Evolutionary conservation across 495 filamentous ascomycete genomes (phyloP).

Genomic region (Pseudotulostoma volvatum): DNA sequence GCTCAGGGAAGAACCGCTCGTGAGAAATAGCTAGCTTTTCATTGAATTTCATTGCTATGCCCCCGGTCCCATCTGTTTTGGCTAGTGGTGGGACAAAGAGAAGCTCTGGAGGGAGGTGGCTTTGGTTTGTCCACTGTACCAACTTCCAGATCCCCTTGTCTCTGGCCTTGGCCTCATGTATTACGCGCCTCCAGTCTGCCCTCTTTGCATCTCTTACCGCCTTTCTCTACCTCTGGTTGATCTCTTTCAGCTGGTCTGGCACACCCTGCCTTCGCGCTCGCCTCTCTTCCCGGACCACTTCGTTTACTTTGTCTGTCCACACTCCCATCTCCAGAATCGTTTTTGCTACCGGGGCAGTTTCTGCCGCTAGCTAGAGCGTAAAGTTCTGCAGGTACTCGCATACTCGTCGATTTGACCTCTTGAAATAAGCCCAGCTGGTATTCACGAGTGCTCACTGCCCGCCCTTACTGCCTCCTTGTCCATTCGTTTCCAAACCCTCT

Average conservation of each 20-base stretch:
- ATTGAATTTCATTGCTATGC: background rate
- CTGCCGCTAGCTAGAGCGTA: background rate
- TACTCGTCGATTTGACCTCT: background rate
- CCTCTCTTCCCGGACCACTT: background rate
- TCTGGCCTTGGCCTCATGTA: slow-evolving; percentile 1
- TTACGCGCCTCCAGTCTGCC: background rate
- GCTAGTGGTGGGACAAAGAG: background rate
- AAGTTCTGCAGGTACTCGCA: background rate
- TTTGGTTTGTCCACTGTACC: background rate
- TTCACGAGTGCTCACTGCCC: background rate
- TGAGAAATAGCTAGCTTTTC: background rate
- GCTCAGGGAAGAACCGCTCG: background rate
- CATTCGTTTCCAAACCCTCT: background rate
- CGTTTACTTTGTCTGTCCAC: background rate
- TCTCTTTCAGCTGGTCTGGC: background rate
- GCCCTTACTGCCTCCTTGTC: background rate
- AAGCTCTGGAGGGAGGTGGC: background rate
- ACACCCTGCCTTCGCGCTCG: background rate
- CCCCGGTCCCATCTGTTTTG: background rate
- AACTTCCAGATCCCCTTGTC: background rate
- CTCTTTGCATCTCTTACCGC: background rate
- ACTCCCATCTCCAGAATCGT: background rate
- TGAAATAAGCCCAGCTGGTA: background rate
- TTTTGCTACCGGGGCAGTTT: background rate
- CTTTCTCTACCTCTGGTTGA: background rate